phyloP scores from a whole-genome alignment of 2,329 filamentous ascomycete genomes.

The Cladosporium oxysporum region DNA sequence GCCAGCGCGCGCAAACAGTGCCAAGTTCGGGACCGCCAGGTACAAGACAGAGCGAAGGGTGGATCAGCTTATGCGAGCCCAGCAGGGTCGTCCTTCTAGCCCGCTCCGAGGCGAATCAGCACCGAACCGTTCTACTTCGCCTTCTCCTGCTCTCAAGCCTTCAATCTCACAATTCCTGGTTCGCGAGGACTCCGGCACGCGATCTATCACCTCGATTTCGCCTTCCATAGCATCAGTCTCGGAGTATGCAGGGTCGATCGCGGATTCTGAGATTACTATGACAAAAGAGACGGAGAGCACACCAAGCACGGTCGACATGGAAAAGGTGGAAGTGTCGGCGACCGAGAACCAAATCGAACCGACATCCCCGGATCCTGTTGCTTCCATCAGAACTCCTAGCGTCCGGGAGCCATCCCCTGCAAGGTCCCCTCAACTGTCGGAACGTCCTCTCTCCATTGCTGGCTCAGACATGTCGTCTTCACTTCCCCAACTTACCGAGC shows the following conservation, averaged over 20 bases:
- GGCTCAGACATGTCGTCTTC: background rate
- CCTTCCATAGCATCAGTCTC: constrained; percentile 24
- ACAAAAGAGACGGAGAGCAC: constrained; percentile 20
- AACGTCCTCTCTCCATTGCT: background rate
- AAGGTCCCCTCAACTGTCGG: background rate
- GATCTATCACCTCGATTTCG: constrained; percentile 30
- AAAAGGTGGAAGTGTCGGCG: constrained; percentile 2
- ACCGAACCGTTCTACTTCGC: constrained; percentile 16
- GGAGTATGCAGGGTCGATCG: constrained; percentile 23
- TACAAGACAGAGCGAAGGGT: constrained; percentile 31
- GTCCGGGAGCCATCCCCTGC: constrained; percentile 12
- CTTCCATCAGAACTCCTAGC: constrained; percentile 6
- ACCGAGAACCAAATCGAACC: constrained; percentile 18
- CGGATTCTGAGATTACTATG: constrained; percentile 22
- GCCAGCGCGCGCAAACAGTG: constrained; percentile 18
- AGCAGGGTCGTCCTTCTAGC: constrained; percentile 28
- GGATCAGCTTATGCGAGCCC: constrained; percentile 31
- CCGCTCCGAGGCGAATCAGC: constrained; percentile 21
- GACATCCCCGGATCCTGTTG: background rate
- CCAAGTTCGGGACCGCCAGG: constrained; percentile 27
- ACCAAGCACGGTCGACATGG: constrained; percentile 18
- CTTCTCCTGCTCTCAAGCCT: constrained; percentile 30
- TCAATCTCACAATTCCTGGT: constrained; percentile 36
- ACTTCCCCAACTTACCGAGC: background rate
- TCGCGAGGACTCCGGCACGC: constrained; percentile 31